These are phyloP conservation scores for Yarrowia phangngaensis DNA, from an alignment of 805 yeast genomes.

Conservation along the genomic window DNA sequence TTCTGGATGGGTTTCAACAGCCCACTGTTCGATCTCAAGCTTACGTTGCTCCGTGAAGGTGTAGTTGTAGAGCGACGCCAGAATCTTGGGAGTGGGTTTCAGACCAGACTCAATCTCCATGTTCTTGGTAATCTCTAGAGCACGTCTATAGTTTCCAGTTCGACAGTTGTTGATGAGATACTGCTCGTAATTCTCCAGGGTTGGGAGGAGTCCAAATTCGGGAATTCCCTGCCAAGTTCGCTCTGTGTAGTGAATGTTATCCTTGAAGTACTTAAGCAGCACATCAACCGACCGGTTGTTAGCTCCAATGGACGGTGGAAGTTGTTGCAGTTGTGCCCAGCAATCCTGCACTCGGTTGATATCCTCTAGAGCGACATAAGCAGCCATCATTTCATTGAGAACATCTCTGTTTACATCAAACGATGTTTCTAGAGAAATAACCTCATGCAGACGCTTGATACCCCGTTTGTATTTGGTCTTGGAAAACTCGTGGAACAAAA, in stretches of 20 bases:
- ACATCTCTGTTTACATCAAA: conserved; percentile 54
- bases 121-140: conserved; percentile 49
- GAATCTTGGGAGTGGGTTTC: conserved; percentile 32
- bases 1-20: conserved; percentile 38
- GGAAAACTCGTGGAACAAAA: conserved; percentile 60
- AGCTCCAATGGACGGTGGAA: conserved; percentile 50
- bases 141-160: conserved; percentile 56
- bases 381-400: conserved; percentile 60
- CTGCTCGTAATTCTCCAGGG: conserved; percentile 52
- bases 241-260: conserved; percentile 43
- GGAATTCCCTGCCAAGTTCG: conserved; percentile 60
- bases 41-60: conserved; percentile 43
- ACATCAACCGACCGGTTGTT: conserved; percentile 62
- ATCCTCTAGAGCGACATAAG: conserved; percentile 58
- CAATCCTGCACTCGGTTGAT: conserved; percentile 53
- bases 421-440: conserved; percentile 58
- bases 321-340: conserved; percentile 55
- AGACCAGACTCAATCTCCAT: conserved; percentile 43
- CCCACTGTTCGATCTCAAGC: conserved; percentile 43
- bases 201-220: conserved; percentile 51
- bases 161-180: conserved; percentile 67
- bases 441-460: conserved; percentile 58
- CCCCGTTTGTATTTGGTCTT: conserved; percentile 59
- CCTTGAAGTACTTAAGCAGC: conserved; percentile 57
- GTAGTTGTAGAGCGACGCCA: conserved; percentile 44